Evolutionary conservation across 1,139 yeast genomes (phyloP).

Genomic region (Debaryomyces nepalensis): DNA sequence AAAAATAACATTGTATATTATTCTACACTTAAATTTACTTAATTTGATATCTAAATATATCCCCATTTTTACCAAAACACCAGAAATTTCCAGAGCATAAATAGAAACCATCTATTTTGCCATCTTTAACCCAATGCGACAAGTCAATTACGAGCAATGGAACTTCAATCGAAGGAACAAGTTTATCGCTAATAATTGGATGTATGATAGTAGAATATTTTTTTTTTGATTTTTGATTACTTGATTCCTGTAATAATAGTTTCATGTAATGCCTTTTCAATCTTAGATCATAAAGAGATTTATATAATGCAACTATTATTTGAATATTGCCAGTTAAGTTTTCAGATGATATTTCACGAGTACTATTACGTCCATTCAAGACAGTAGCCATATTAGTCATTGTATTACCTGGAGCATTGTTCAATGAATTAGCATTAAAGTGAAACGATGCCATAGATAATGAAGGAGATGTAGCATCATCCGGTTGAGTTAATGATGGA

Average conservation of each 20-base stretch:
- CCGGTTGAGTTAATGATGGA: conserved; percentile 17
- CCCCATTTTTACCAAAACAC: conserved; percentile 60
- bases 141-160: conserved; percentile 43
- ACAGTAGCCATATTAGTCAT: conserved; percentile 21
- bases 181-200: conserved; percentile 44
- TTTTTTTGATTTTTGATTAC: conserved; percentile 17
- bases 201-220: conserved; percentile 35
- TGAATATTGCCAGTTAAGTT: conserved; percentile 22
- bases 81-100: conserved; percentile 47
- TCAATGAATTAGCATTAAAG: conserved; percentile 12
- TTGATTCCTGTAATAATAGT: conserved; percentile 15
- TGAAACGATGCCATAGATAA: conserved; percentile 10
- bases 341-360: conserved; percentile 11
- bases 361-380: conserved; percentile 11
- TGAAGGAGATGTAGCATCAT: conserved; percentile 17
- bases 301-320: conserved; percentile 38
- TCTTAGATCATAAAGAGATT: conserved; percentile 42
- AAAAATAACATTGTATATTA: conserved; percentile 3
- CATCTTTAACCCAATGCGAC: conserved; percentile 38
- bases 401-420: conserved; percentile 11
- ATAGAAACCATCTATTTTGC: conserved; percentile 50
- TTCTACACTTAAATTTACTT: conserved; percentile 4
- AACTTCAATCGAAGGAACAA: conserved; percentile 46
- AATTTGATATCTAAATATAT: conserved; percentile 42
- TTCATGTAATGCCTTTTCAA: conserved; percentile 33